These are phyloP conservation scores for Lentinula boryana DNA, from an alignment of 768 basidiomycete species.

Conservation along the genomic window DNA sequence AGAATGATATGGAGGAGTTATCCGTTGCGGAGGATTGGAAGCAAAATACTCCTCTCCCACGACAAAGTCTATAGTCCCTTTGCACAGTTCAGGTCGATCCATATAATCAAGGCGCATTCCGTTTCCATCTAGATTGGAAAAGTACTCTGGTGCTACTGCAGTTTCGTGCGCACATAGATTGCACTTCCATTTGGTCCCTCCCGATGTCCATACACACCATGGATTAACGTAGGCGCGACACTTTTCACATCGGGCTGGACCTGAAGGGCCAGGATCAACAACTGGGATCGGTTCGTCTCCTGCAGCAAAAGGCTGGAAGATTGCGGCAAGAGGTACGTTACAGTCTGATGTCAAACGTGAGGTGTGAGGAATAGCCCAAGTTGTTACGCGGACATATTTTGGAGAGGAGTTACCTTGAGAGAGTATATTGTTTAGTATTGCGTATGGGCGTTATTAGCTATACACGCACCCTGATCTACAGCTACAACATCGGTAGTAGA, in stretches of 20 bases:
- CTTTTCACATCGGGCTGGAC: constrained; percentile 78
- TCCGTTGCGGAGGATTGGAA: constrained; percentile 49
- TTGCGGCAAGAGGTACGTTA: constrained; percentile 75
- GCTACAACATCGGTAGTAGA: constrained; percentile 84
- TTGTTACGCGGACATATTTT: constrained; percentile 82
- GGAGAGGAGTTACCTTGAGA: constrained; percentile 79
- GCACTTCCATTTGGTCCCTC: constrained; percentile 85
- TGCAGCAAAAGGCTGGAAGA: constrained; percentile 88
- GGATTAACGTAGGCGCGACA: constrained; percentile 93
- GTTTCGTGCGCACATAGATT: constrained; percentile 84
- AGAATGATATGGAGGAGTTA: constrained; percentile 49
- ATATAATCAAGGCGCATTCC: constrained; percentile 74
- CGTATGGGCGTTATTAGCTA: neutral
- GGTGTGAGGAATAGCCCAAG: constrained; percentile 82
- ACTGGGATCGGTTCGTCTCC: constrained; percentile 77
- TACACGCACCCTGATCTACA: constrained; percentile 74
- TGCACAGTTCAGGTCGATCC: constrained; percentile 79
- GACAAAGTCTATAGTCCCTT: constrained; percentile 88
- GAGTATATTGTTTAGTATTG: neutral
- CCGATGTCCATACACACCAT: constrained; percentile 82
- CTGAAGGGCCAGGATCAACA: constrained; percentile 62
- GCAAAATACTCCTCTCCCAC: constrained; percentile 88
- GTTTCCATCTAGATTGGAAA: constrained; percentile 74
- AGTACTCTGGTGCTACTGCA: constrained; percentile 81
- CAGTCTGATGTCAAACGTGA: constrained; percentile 77